phyloP scores from a whole-genome alignment of 106 monocot species.

The Hemerocallis citrina region DNA sequence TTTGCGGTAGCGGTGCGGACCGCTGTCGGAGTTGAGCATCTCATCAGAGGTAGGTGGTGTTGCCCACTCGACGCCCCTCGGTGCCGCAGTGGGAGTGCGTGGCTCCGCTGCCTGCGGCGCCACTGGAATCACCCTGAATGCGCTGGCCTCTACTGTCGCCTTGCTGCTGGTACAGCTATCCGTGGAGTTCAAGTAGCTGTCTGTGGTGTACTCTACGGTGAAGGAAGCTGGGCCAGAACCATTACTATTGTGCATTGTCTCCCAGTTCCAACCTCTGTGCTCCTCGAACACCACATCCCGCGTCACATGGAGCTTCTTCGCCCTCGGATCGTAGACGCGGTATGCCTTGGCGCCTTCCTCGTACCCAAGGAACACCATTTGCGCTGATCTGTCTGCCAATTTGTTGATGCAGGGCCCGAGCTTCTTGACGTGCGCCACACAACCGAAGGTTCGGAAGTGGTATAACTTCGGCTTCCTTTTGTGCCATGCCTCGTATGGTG shows the following conservation, averaged over 20 bases:
- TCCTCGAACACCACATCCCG: conserved; percentile 2
- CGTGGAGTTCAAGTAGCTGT: neutral
- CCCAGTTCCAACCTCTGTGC: too few species aligned
- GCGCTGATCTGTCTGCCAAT: neutral
- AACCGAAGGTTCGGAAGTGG: conserved; percentile 19
- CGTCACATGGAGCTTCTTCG: too few species aligned
- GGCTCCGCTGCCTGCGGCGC: neutral
- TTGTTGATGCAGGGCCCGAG: neutral
- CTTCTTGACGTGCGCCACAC: neutral
- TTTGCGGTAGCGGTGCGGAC: too few species aligned
- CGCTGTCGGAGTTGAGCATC: neutral
- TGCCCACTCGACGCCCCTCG: neutral
- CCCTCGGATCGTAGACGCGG: too few species aligned
- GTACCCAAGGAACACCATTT: conserved; percentile 9
- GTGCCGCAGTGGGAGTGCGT: neutral
- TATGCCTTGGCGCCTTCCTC: neutral
- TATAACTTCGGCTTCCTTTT: neutral
- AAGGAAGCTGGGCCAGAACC: too few species aligned
- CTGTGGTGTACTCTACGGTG: too few species aligned
- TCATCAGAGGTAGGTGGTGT: neutral
- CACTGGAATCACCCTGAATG: neutral
- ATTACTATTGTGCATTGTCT: too few species aligned
- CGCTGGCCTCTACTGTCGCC: neutral
- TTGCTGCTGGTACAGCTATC: too few species aligned
- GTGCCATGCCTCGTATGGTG: too few species aligned